phyloP scores from a whole-genome alignment of 495 filamentous ascomycete genomes.

The Neurospora sp. region DNA sequence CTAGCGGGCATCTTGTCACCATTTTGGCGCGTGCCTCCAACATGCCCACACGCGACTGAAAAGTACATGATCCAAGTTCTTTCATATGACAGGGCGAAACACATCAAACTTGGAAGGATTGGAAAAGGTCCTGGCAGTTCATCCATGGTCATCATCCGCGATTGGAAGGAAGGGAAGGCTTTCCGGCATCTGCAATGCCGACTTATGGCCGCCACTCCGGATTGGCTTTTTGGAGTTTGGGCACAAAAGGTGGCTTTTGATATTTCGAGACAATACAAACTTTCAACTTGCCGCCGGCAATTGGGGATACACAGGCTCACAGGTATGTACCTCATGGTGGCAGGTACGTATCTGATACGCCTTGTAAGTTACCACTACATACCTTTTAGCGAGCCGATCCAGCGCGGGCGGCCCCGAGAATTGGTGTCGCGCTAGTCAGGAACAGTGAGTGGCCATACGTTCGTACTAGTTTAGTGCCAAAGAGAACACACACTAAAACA shows the following conservation, averaged over 20 bases:
- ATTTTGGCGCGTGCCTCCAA: neutral
- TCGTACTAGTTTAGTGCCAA: neutral
- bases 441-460: neutral
- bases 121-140: neutral
- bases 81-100: neutral
- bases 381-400: neutral
- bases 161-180: neutral
- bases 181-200: neutral
- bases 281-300: neutral
- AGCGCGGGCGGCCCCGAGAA: neutral
- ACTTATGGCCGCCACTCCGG: conserved; percentile 3
- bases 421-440: neutral
- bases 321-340: neutral
- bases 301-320: neutral
- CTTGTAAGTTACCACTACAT: neutral
- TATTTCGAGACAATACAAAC: neutral
- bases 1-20: neutral
- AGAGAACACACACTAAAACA: neutral
- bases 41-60: neutral
- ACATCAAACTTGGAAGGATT: neutral
- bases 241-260: neutral
- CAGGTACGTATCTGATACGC: neutral
- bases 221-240: neutral
- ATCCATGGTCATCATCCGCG: neutral
- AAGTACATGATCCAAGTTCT: neutral